Evolutionary conservation across 164 flowering plant species (phyloP), one percentile per base, ranked within the genome.

Genomic region (Chimonanthus praecox): DNA sequence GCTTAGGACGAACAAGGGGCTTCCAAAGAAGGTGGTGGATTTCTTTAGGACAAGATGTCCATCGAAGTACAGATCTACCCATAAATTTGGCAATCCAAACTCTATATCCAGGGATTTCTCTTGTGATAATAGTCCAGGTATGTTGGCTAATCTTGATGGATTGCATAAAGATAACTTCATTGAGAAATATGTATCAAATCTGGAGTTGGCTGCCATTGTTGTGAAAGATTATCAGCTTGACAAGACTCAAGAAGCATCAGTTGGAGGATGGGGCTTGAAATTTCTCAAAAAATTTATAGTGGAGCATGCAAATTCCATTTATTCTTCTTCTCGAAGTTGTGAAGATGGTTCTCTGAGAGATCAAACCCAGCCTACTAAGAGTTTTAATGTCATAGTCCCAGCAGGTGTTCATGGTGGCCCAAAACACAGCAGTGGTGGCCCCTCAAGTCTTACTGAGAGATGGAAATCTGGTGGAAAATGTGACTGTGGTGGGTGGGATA

Each of bases 401-500:
- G 91, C 90, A 18, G 96, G 89, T 45, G 33, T 84, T 81, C 99
- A 95, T 78, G 96, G 97, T 54, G 91, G 94, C 70, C 94, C 93
- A 54, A 84, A 81, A 79, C 85, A 84, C 47, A 74, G 79, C 77
- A 74, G 75, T 58, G 90, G 90, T 58, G 94, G 96, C 7, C 96
- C 96, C 4, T 89, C 94, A 33, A 78, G 88, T 75, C 87, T 93
- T 45, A 75, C 71, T 66, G 88, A 92, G 71, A 84, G 99, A 82
- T 94, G 98, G 97, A 86, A 74, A 67, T 84, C 97, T 58, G 95
- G 89, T 63, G 99, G 99, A 47, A 73, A 54, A 15, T 95, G 99
- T 79, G 97, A 93, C 70, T 95, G 99, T 79, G 98, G 97, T 67
- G 99, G 99, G 47, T 95, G 99, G 99, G 98, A 95, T 76, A 47